Evolutionary conservation across 2,329 filamentous ascomycete species (phyloP), one percentile per base, ranked within the genome.

Genomic region (Cercospora citrullina): DNA sequence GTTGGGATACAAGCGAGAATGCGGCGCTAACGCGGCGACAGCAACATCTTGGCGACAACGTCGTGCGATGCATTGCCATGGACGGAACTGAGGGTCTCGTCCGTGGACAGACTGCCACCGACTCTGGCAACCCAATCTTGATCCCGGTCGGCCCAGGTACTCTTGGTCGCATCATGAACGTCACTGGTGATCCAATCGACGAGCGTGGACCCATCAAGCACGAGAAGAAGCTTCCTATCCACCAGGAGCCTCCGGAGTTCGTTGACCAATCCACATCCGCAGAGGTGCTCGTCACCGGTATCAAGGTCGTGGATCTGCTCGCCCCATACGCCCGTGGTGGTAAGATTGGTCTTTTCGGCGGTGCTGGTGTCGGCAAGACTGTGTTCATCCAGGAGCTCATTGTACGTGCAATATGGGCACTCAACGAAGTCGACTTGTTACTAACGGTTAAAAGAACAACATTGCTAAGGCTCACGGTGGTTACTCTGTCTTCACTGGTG

Each of bases 401-500:
- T 87, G 88, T 90, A 84, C 79, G 87, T 80, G 45, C 26, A 18
- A 33, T 26, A 5, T 4, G 36, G 36, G 16, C 16, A 14, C 9
- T 9, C 6, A n/a, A 31, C 14, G 2, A 12, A 58, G 53, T 1
- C 6, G n/a, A 10, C 26, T n/a, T 31, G 7, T 26, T 39, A 69
- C 73, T 81, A 73, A 81, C 73, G 14, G 26, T 16, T 67, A 68
- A 3, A 75, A 90, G 88, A 99, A 99, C 93, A 99, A 99, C 91
- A 98, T 99, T 82, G 95, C 95, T 86, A 98, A 98, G 90, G 95
- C 95, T 78, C 95, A 99, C 88, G 95, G 95, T 96, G 95, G 95
- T 96, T 99, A 96, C 92, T 99, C 95, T 76, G 95, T 99, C 83
- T 99, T 99, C 91, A 97, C 93, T 82, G 95, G 95, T 94, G 95